Base-by-base conservation (phyloP, 768 basidiomycete species). In the Lenzites betulinus region DNA sequence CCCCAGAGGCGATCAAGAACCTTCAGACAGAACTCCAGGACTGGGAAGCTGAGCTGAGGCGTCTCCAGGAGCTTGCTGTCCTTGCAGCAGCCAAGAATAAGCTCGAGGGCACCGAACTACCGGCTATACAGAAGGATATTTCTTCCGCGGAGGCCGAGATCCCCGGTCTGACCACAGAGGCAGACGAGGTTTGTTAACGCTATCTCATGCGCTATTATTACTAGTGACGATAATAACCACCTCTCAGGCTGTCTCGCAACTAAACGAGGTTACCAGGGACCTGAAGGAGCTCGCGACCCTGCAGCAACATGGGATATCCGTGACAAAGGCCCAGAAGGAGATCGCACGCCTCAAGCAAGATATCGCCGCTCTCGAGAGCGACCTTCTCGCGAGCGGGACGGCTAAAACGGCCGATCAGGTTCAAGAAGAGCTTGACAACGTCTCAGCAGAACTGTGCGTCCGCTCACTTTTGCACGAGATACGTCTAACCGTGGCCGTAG, bases 331-430 rank as follows among this genome's bases (percentile, higher is more conserved):
- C 20, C 83, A 83, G 54, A 78, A 75, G 66, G 87, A 92, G 64
- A 72, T 86, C 36, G 78, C 83, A 54, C 78, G 78, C 15, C 79
- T 93, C 18, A 78, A 80, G 53, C 75, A 80, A 42, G 92, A 94
- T 39, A 82, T 89, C 46, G 62, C 71, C 9, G 75, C 78, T 48
- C 76, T 94, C 46, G 92, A 97, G 72, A 75, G 76, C 48, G 85
- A 90, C 48, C 80, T 99, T 16, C 75, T 81, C 20, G 74, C 81
- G 7, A 86, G 86, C 2, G 95, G 95, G 2, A 89, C 88, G 35
- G 82, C 84, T 15, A 92, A 86, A 73, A 94, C 95, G 1, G 83
- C 84, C 0, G 91, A 93, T 47, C 94, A 95, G 48, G 88, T 98
- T 16, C 90, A 98, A 71, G 75, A 66, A 25, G 88, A 97, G 68